Evolutionary conservation across 345 rosid species (phyloP).

Genomic region (Dimocarpus longan): DNA sequence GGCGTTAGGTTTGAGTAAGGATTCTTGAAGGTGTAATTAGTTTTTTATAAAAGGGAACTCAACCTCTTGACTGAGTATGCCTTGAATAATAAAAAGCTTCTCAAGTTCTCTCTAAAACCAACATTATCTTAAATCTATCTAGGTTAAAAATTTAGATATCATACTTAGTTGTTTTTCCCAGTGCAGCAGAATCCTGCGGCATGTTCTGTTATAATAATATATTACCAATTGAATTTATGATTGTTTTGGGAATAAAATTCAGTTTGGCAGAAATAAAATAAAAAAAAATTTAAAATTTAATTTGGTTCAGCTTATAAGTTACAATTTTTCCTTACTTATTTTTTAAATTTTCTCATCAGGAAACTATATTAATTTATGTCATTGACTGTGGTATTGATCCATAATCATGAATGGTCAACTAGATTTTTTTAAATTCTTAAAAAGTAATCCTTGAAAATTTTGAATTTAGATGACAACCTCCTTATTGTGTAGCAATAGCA

Average conservation of each 20-base stretch:
- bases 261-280: background rate
- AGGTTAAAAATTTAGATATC: background rate
- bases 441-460: too few relatives aligned
- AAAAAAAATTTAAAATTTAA: background rate
- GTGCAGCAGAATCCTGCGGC: background rate
- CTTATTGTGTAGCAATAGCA: background rate
- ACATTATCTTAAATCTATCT: background rate
- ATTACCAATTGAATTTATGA: background rate
- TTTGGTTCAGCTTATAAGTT: background rate
- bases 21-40: too few relatives aligned
- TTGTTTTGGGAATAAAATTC: background rate
- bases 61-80: too few relatives aligned
- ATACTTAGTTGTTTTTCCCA: constrained; percentile 4
- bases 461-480: background rate
- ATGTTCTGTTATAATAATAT: background rate
- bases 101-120: too few relatives aligned
- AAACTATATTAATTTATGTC: background rate
- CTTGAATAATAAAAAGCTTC: too few relatives aligned
- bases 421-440: background rate
- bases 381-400: background rate
- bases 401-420: constrained; percentile 11
- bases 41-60: too few relatives aligned
- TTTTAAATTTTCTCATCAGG: background rate
- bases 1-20: too few relatives aligned
- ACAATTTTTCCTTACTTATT: background rate